phyloP scores from a whole-genome alignment of 345 rosid species.

The Linum lewisii region DNA sequence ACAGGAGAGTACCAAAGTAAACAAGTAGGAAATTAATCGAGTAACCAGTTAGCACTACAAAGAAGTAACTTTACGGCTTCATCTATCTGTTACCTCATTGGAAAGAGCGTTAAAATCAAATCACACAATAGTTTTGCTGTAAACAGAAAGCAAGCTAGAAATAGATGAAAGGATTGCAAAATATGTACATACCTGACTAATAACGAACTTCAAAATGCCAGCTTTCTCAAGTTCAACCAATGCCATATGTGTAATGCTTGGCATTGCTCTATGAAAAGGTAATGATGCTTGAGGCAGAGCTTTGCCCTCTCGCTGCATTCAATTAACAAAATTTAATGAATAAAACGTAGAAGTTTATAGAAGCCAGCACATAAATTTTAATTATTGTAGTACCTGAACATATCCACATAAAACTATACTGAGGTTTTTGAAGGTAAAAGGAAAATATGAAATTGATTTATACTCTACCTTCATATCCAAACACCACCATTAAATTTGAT shows the following conservation, averaged over 20 bases:
- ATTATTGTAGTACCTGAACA: too few relatives aligned
- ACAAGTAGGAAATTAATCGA: neutral
- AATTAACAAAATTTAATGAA: neutral
- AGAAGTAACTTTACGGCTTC: too few relatives aligned
- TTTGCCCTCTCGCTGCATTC: constrained; percentile 75
- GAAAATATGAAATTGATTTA: neutral
- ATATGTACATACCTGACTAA: constrained; percentile 60
- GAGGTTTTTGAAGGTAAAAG: too few relatives aligned
- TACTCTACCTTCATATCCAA: neutral
- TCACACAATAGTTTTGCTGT: neutral
- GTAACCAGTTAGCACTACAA: neutral
- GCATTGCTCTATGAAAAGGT: constrained; percentile 96
- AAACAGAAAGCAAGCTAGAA: neutral
- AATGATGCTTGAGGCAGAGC: constrained; percentile 83
- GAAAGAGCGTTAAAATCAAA: too few relatives aligned
- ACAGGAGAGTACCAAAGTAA: neutral
- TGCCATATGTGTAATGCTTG: constrained; percentile 95
- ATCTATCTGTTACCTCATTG: neutral
- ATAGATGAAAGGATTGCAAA: constrained; percentile 1
- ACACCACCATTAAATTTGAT: too few relatives aligned
- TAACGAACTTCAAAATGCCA: constrained; percentile 74
- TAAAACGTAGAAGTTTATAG: neutral
- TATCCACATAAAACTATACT: too few relatives aligned
- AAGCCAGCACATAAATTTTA: too few relatives aligned
- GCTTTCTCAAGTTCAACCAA: constrained; percentile 84